phyloP scores from a whole-genome alignment of 805 yeast genomes.

The Clavispora phyllophila region DNA sequence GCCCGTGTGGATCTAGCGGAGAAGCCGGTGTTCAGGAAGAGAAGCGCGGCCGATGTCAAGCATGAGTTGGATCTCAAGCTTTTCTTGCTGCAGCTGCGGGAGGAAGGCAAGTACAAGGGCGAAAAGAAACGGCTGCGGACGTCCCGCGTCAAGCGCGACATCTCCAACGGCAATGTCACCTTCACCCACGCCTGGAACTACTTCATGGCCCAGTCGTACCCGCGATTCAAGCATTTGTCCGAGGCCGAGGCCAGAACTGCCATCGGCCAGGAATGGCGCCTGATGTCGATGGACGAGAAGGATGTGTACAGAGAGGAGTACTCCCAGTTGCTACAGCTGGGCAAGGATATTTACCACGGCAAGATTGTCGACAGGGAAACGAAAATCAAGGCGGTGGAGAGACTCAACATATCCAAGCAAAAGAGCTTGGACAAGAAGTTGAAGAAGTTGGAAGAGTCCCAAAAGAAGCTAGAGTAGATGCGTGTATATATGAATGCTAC shows the following conservation, averaged over 20 bases:
- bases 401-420: constrained; percentile 8
- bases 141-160: not conserved
- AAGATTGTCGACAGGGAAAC: constrained; percentile 23
- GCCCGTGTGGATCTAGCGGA: constrained; percentile 4
- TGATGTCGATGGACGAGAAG: constrained; percentile 22
- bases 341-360: constrained; percentile 27
- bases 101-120: constrained; percentile 11
- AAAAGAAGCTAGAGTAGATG: constrained; percentile 1
- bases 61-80: constrained; percentile 16
- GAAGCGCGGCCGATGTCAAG: constrained; percentile 8
- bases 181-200: constrained; percentile 36
- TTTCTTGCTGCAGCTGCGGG: constrained; percentile 20
- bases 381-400: constrained; percentile 14
- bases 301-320: constrained; percentile 25
- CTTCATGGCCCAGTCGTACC: constrained; percentile 17
- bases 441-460: constrained; percentile 3
- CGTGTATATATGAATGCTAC: not conserved
- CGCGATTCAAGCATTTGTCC: constrained; percentile 12
- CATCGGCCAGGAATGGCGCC: constrained; percentile 22
- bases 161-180: constrained; percentile 14
- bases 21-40: constrained; percentile 12
- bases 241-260: constrained; percentile 11
- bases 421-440: constrained; percentile 9
- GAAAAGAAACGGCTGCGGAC: constrained; percentile 7
- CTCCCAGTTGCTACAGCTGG: constrained; percentile 19